Evolutionary conservation across 345 rosid genomes (phyloP).

Genomic region (Odontarrhena argentea): DNA sequence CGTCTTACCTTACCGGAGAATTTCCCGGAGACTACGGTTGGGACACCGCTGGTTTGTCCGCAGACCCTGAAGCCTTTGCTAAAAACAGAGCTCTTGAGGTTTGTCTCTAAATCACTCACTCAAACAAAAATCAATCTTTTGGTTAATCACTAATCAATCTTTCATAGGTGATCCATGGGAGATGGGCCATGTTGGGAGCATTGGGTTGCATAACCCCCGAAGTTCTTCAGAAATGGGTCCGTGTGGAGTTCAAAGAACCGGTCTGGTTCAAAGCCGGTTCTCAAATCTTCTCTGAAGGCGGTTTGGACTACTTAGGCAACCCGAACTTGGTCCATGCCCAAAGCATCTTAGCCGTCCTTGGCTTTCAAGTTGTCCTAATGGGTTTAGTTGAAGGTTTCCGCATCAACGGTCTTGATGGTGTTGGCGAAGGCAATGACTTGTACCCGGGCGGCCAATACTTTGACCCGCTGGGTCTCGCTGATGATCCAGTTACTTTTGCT

Average conservation of each 20-base stretch:
- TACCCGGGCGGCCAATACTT: slow-evolving; percentile 93
- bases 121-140: background rate
- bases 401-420: slow-evolving; percentile 90
- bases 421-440: slow-evolving; percentile 90
- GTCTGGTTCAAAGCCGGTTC: slow-evolving; percentile 99
- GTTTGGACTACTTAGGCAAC: slow-evolving; percentile 96
- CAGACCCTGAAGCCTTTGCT: slow-evolving; percentile 96
- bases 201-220: slow-evolving; percentile 95
- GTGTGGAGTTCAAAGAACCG: slow-evolving; percentile 89
- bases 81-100: slow-evolving; percentile 98
- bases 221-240: slow-evolving; percentile 79
- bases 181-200: slow-evolving; percentile 99
- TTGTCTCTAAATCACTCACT: slow-evolving; percentile 9
- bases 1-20: slow-evolving; percentile 86
- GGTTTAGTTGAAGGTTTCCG: slow-evolving; percentile 93
- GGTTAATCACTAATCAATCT: background rate
- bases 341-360: slow-evolving; percentile 91
- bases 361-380: slow-evolving; percentile 87
- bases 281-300: slow-evolving; percentile 96
- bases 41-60: slow-evolving; percentile 96
- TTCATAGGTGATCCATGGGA: slow-evolving; percentile 79
- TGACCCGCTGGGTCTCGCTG: slow-evolving; percentile 88
- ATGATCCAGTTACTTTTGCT: slow-evolving; percentile 80
- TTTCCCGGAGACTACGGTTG: slow-evolving; percentile 98
- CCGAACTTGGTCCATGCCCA: slow-evolving; percentile 98